Evolutionary conservation across 2,329 filamentous ascomycete genomes (phyloP).

Genomic region (Paracoccidioides brasiliensis): DNA sequence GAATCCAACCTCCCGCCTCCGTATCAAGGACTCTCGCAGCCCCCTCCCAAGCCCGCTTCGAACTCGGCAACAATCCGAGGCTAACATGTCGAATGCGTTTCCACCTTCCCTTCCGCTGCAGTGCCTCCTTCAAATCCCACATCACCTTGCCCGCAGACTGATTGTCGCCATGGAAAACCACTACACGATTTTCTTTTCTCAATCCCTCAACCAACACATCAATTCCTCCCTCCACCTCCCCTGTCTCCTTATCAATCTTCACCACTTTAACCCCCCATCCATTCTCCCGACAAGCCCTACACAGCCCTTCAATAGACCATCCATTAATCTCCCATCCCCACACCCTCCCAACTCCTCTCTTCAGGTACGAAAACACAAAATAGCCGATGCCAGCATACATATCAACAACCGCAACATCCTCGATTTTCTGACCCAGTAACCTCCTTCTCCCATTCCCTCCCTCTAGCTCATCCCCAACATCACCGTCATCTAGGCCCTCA

Average conservation of each 20-base stretch:
- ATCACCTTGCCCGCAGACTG: slow-evolving; percentile 36
- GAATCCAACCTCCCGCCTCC: slow-evolving; percentile 40
- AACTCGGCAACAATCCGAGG: slow-evolving; percentile 44
- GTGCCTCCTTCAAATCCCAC: slow-evolving; percentile 18
- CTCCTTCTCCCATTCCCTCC: slow-evolving; percentile 4
- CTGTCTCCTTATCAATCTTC: slow-evolving; percentile 24
- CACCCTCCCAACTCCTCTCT: slow-evolving; percentile 53
- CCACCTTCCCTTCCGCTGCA: slow-evolving; percentile 22
- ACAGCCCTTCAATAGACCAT: slow-evolving; percentile 72
- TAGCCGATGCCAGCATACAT: slow-evolving; percentile 91
- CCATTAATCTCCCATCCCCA: slow-evolving; percentile 86
- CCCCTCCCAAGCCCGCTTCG: slow-evolving; percentile 35
- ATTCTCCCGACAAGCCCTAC: slow-evolving; percentile 59
- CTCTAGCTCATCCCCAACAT: background rate
- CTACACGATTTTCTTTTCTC: slow-evolving; percentile 40
- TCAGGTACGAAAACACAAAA: slow-evolving; percentile 74
- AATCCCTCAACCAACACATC: slow-evolving; percentile 22
- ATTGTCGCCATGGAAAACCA: slow-evolving; percentile 61
- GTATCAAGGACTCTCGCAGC: slow-evolving; percentile 38
- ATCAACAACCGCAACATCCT: slow-evolving; percentile 46
- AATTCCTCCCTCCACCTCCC: slow-evolving; percentile 12
- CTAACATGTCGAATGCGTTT: slow-evolving; percentile 43
- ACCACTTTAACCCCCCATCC: slow-evolving; percentile 51
- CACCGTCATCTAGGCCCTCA: slow-evolving; percentile 19
- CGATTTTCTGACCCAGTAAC: slow-evolving; percentile 14